Base-by-base conservation (phyloP, 768 basidiomycete species). In the Trametes meyenii region DNA sequence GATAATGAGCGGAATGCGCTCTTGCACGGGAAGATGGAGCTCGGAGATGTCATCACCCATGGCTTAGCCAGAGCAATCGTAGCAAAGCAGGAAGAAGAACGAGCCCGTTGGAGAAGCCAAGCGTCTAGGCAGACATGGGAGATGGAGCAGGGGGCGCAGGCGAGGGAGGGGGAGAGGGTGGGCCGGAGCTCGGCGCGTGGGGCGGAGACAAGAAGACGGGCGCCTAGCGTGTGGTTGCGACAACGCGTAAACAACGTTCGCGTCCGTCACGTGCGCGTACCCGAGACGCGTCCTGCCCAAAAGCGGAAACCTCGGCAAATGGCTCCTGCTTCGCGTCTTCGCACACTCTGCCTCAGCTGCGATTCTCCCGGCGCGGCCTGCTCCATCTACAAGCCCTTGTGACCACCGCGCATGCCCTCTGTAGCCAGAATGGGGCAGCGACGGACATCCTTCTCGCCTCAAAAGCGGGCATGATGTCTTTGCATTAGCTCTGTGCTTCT, bases 1-100 rank as follows among this genome's bases (percentile, higher is more conserved):
- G 38, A 85, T 74, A 39, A 78, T 72, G 13, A 68, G 68, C 19
- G 73, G 67, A 48, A 84, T 79, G 38, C 65, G 67, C 43, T 69
- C 64, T 38, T 68, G 66, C 40, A 65, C 40, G 16, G 67, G 64
- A 6, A 71, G 61, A 46, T 63, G 57, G 26, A 68, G 52, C 38
- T 60, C 58, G 42, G 52, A 55, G 38, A 58, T 29, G 35, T 61
- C 55, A 50, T 63, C 68, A 60, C 60, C 60, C 44, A 58, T 57
- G 16, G 53, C 48, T 29, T 50, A 35, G 51, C 56, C 14, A 57
- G 23, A 3, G 48, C 24, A 13, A 26, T 39, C 26, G 26, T 35
- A 26, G 38, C 24, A 21, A 24, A 19, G 21, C 3, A 36, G 29
- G 1, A 44, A 10, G 19, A 19, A 14, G 21, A 3, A n/a, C 16